These are phyloP conservation scores for Harrya chromipes DNA, from an alignment of 768 basidiomycete species.

Conservation along the genomic window DNA sequence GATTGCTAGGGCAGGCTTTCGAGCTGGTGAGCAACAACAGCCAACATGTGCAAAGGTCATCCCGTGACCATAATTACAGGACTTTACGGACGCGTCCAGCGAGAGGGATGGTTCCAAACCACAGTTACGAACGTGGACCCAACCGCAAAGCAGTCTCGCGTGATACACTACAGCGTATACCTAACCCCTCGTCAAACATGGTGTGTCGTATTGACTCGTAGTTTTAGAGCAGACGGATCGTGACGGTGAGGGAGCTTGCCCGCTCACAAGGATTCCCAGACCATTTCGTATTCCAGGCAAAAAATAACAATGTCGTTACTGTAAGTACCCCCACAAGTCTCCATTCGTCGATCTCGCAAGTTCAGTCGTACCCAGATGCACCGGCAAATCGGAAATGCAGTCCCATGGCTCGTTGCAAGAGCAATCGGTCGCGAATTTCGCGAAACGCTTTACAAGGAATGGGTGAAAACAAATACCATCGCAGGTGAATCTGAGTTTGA, in stretches of 20 bases:
- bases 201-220: neutral
- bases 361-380: slow-evolving; percentile 54
- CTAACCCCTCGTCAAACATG: neutral
- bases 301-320: slow-evolving; percentile 52
- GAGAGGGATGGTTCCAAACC: slow-evolving; percentile 58
- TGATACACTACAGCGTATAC: slow-evolving; percentile 64
- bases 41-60: neutral
- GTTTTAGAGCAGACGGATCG: slow-evolving; percentile 60
- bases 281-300: slow-evolving; percentile 57
- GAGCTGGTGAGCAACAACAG: slow-evolving; percentile 38
- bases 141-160: slow-evolving; percentile 70
- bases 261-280: slow-evolving; percentile 84
- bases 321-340: slow-evolving; percentile 38
- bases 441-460: slow-evolving; percentile 48
- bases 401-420: slow-evolving; percentile 59
- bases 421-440: slow-evolving; percentile 67
- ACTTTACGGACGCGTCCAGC: slow-evolving; percentile 60
- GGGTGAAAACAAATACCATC: slow-evolving; percentile 35
- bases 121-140: slow-evolving; percentile 79
- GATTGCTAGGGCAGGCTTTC: slow-evolving; percentile 49
- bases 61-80: slow-evolving; percentile 29
- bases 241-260: slow-evolving; percentile 75
- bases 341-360: neutral
- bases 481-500: slow-evolving; percentile 27
- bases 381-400: slow-evolving; percentile 78